phyloP scores from a whole-genome alignment of 352 stramenopile species.

The Saprolegnia parasitica region DNA sequence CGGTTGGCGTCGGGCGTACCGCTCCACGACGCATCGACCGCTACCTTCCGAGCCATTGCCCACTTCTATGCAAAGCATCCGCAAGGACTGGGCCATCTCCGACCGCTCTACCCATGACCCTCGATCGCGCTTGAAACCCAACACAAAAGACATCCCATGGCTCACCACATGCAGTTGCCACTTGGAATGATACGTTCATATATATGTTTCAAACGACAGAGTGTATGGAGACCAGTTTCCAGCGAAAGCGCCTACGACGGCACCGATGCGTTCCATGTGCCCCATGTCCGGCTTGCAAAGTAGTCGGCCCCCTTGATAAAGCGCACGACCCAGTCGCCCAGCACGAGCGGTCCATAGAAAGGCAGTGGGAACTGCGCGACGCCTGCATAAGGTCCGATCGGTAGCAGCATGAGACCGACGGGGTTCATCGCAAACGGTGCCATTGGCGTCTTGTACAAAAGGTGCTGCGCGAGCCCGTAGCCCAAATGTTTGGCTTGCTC shows the following conservation, averaged over 20 bases:
- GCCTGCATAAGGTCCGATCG: conserved; percentile 49
- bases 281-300: conserved; percentile 40
- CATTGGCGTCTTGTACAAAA: conserved; percentile 7
- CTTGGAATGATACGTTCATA: too few relatives aligned
- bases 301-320: conserved; percentile 49
- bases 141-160: too few relatives aligned
- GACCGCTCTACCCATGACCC: too few relatives aligned
- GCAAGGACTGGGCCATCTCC: too few relatives aligned
- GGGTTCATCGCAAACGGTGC: conserved; percentile 11
- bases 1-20: too few relatives aligned
- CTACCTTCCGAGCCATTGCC: too few relatives aligned
- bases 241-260: background rate
- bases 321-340: conserved; percentile 49
- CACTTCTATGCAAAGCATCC: too few relatives aligned
- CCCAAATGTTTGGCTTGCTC: conserved; percentile 20
- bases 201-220: too few relatives aligned
- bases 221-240: too few relatives aligned
- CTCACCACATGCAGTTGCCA: too few relatives aligned
- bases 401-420: conserved; percentile 34
- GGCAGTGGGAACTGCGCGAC: conserved; percentile 42
- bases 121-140: too few relatives aligned
- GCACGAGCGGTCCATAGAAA: conserved; percentile 44
- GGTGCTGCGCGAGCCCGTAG: conserved; percentile 5
- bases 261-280: conserved; percentile 21
- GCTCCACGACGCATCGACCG: too few relatives aligned